Percentiles rank a stretch among this genome's conserved stretches.
Evolutionary conservation across 176 grass and related monocot genomes (phyloP).

Genomic region (Bothriochloa decipiens): DNA sequence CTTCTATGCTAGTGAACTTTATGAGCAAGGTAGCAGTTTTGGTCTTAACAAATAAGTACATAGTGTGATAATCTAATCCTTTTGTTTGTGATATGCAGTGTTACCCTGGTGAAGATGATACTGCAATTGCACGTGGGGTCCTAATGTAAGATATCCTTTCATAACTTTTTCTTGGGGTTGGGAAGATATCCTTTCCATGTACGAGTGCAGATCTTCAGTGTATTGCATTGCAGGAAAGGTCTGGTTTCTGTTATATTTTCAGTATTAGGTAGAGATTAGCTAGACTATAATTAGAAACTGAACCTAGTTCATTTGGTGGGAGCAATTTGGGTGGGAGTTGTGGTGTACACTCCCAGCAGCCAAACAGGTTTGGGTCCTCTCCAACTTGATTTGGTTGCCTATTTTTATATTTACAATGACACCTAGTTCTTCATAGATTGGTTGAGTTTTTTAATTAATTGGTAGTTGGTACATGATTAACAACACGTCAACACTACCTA

Average conservation of each 20-base stretch:
- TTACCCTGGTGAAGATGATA: slow-evolving; percentile 97
- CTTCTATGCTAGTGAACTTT: slow-evolving; percentile 85
- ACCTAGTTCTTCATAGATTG: neutral
- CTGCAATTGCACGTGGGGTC: slow-evolving; percentile 86
- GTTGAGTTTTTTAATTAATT: neutral
- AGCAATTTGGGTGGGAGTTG: neutral
- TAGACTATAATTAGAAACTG: slow-evolving; percentile 7
- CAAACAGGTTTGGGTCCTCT: neutral
- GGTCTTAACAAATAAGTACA: slow-evolving; percentile 8
- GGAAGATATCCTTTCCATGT: slow-evolving; percentile 19
- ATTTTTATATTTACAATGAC: neutral
- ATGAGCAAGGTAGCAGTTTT: slow-evolving; percentile 87
- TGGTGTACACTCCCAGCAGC: neutral
- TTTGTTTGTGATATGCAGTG: slow-evolving; percentile 58
- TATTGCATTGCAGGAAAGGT: slow-evolving; percentile 26
- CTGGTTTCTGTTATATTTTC: slow-evolving; percentile 31
- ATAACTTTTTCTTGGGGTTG: neutral
- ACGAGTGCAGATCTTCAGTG: slow-evolving; percentile 1
- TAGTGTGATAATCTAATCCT: slow-evolving; percentile 17
- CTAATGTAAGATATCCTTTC: slow-evolving; percentile 69
- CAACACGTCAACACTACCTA: neutral
- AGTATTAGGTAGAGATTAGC: slow-evolving; percentile 2
- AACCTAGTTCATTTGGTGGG: neutral
- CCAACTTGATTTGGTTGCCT: neutral
- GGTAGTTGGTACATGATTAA: neutral